These are phyloP conservation scores for Backusella tarrabulga DNA, from an alignment of 192 early-diverging fungal species.

Conservation along the genomic window DNA sequence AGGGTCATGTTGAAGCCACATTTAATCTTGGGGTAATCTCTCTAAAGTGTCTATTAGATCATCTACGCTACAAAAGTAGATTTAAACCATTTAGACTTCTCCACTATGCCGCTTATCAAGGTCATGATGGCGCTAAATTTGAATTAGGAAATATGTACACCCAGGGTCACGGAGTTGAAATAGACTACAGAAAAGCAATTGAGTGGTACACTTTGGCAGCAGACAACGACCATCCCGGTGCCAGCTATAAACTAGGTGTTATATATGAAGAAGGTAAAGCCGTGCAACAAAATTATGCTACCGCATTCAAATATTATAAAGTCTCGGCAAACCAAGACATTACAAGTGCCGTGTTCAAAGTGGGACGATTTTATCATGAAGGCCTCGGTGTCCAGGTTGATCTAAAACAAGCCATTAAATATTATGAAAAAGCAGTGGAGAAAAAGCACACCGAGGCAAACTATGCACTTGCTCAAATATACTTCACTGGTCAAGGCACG, in stretches of 20 bases:
- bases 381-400: neutral
- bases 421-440: neutral
- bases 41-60: too few species aligned
- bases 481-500: too few species aligned
- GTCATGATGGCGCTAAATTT: too few species aligned
- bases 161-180: neutral
- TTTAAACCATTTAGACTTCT: too few species aligned
- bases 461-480: too few species aligned
- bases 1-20: too few species aligned
- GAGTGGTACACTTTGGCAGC: conserved; percentile 36
- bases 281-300: conserved; percentile 8
- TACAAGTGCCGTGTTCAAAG: neutral
- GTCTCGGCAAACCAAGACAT: neutral
- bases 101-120: too few species aligned
- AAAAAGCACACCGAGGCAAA: too few species aligned
- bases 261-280: conserved; percentile 33
- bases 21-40: too few species aligned
- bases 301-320: conserved; percentile 30
- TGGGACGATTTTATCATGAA: neutral
- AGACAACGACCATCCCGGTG: conserved; percentile 14
- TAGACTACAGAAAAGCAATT: conserved; percentile 21
- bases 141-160: too few species aligned
- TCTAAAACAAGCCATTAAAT: neutral
- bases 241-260: conserved; percentile 19
- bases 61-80: too few species aligned